A percentile compares a stretch with the other conserved stretches of the same genome.
Evolutionary conservation across 2,329 filamentous ascomycete species (phyloP).

Genomic region (Sarocladiaceae sp.): DNA sequence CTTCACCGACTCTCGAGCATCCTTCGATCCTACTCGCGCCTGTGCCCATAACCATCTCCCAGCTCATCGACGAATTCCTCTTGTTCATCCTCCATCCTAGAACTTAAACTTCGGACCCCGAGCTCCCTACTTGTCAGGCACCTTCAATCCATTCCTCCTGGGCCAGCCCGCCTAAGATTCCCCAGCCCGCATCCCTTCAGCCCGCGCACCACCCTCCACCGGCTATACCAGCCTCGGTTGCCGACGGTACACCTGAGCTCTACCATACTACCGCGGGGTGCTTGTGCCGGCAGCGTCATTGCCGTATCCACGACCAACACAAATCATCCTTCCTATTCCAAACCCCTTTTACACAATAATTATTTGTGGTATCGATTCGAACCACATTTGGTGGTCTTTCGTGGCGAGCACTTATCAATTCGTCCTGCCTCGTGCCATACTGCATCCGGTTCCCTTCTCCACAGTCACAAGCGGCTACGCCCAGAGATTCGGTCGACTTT

Average conservation of each 20-base stretch:
- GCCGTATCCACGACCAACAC: not conserved
- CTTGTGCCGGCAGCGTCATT: conserved; percentile 3
- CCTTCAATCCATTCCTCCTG: not conserved
- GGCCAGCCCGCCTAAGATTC: not conserved
- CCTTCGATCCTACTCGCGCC: too few relatives aligned
- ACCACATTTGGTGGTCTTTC: not conserved
- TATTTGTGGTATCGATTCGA: not conserved
- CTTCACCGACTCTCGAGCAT: conserved; percentile 6
- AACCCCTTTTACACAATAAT: not conserved
- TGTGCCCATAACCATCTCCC: not conserved
- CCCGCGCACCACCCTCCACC: not conserved
- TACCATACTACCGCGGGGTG: conserved; percentile 4
- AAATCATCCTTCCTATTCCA: not conserved
- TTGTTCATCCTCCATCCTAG: not conserved
- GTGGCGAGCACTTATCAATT: not conserved
- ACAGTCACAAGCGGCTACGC: conserved; percentile 4
- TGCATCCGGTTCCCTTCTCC: not conserved
- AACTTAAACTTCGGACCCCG: not conserved
- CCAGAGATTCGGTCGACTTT: conserved; percentile 2
- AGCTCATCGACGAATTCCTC: not conserved
- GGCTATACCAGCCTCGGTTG: conserved; percentile 8
- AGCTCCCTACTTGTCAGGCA: too few relatives aligned
- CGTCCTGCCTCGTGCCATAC: not conserved
- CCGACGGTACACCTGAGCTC: not conserved
- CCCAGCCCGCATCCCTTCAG: not conserved